Base-by-base conservation (phyloP, 148 eudicot species). In the Drosera capensis region DNA sequence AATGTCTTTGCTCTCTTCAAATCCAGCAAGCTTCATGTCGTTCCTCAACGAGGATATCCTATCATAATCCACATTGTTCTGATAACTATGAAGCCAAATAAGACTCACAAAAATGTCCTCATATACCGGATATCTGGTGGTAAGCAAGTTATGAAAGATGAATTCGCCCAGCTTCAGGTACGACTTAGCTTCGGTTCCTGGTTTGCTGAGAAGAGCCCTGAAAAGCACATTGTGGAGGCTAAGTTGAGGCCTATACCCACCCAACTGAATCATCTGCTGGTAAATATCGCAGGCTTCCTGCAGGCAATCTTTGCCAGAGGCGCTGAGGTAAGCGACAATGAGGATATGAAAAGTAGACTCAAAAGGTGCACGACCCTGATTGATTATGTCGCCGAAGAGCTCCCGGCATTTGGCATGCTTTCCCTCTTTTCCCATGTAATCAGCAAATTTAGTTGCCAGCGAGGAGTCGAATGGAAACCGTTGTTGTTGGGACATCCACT, bases 1-100 rank as follows among this genome's bases (percentile, higher is more conserved):
- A 37, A 77, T 78, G 43, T 92, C 86, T 55, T 25, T 56, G 55
- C 58, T 70, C 65, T 84, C 95, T 48, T 61, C 62, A 64, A 78
- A 30, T 38, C 82, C 80, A 3, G 43, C 58, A 34, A 43, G 51
- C 36, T 51, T 63, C 99, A 92, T 75, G 57, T 92, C 94, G 31
- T 61, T 57, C 25, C 80, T 63, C 42, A 92, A 46, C 39, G 56
- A 69, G 19, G 46, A 45, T 55, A 92, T 74, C 46, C 99, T 77
- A 23, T 72, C 70, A 50, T 63, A 70, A 54, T 92, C 95, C 43
- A 78, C 48, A 28, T 45, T 55, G 51, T 90, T 93, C 63, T 90
- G 99, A 64, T 85, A 73, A 56, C 99, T 90, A 42, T 85, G 99
- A 31, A 90, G 93, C 94, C 99, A 85, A 41, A 90, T 78, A 39